Percentiles rank a stretch among this genome's conserved stretches.
phyloP scores from a whole-genome alignment of 805 yeast species.

The Yamadazyma olivae region DNA sequence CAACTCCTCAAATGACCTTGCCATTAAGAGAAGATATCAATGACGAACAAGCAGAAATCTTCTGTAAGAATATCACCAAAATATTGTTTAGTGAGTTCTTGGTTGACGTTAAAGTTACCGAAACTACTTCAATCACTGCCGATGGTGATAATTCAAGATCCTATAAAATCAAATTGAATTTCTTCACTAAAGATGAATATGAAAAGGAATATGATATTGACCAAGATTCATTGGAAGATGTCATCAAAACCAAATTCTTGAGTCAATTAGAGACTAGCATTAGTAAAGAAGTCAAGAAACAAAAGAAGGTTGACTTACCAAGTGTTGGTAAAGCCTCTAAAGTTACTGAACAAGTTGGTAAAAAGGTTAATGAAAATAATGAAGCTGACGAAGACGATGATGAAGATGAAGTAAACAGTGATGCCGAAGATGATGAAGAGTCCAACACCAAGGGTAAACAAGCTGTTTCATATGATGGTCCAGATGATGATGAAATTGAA shows the following conservation, averaged over 20 bases:
- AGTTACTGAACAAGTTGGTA: slow-evolving; percentile 36
- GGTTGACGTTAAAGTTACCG: slow-evolving; percentile 81
- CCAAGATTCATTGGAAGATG: slow-evolving; percentile 70
- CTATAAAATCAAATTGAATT: slow-evolving; percentile 69
- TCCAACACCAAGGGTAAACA: slow-evolving; percentile 67
- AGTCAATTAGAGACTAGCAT: slow-evolving; percentile 68
- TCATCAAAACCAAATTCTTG: slow-evolving; percentile 65
- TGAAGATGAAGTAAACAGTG: slow-evolving; percentile 51
- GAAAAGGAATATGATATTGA: slow-evolving; percentile 85
- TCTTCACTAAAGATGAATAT: slow-evolving; percentile 76
- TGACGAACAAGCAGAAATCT: slow-evolving; percentile 86
- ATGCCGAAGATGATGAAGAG: slow-evolving; percentile 2
- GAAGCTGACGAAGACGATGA: slow-evolving; percentile 47
- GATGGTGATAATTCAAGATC: slow-evolving; percentile 57
- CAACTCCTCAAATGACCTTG: slow-evolving; percentile 98
- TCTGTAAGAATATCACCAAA: slow-evolving; percentile 85
- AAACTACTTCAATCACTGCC: slow-evolving; percentile 68
- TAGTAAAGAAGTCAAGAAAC: slow-evolving; percentile 78
- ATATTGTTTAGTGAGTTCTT: slow-evolving; percentile 86
- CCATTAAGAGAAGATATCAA: slow-evolving; percentile 78
- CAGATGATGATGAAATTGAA: slow-evolving; percentile 93
- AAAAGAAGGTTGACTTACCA: slow-evolving; percentile 59
- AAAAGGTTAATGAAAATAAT: slow-evolving; percentile 14
- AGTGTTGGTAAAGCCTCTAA: slow-evolving; percentile 70
- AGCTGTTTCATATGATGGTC: slow-evolving; percentile 89